Percentiles rank a stretch among this genome's conserved stretches.
phyloP scores from a whole-genome alignment of 345 rosid genomes.

The Linum usitatissimum region DNA sequence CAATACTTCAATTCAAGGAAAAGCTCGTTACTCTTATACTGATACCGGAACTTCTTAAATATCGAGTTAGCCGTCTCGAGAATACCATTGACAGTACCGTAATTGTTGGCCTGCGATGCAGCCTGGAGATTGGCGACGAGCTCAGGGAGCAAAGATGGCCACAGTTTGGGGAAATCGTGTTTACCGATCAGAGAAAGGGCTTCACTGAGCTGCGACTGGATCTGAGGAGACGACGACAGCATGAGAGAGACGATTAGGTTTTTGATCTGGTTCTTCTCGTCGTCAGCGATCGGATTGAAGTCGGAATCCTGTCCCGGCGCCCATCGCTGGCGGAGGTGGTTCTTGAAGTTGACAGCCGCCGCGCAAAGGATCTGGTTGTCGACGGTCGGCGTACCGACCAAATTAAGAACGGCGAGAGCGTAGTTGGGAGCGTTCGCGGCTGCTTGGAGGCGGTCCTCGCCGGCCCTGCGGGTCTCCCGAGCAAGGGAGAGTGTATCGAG shows the following conservation, averaged over 20 bases:
- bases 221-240: conserved; percentile 64
- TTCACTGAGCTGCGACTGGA: conserved; percentile 92
- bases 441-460: conserved; percentile 50
- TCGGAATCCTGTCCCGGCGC: conserved; percentile 30
- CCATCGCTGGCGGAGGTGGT: conserved; percentile 87
- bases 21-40: conserved; percentile 69
- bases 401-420: conserved; percentile 69
- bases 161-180: conserved; percentile 78
- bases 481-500: conserved; percentile 65
- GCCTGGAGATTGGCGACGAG: conserved; percentile 48
- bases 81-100: conserved; percentile 70
- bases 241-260: conserved; percentile 66
- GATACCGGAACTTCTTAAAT: conserved; percentile 76
- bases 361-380: conserved; percentile 91
- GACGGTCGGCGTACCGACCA: conserved; percentile 59
- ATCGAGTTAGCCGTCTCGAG: conserved; percentile 86
- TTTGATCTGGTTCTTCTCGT: conserved; percentile 86
- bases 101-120: conserved; percentile 39
- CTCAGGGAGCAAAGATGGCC: conserved; percentile 83
- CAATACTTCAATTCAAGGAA: conserved; percentile 76
- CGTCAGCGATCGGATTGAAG: conserved; percentile 33
- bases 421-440: conserved; percentile 61
- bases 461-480: conserved; percentile 78
- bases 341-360: conserved; percentile 91
- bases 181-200: conserved; percentile 80